Percentiles rank a stretch among this genome's conserved stretches.
These are phyloP conservation scores for Chrysochromulina parva DNA, from an alignment of 78 protist species.

Conservation along the genomic window DNA sequence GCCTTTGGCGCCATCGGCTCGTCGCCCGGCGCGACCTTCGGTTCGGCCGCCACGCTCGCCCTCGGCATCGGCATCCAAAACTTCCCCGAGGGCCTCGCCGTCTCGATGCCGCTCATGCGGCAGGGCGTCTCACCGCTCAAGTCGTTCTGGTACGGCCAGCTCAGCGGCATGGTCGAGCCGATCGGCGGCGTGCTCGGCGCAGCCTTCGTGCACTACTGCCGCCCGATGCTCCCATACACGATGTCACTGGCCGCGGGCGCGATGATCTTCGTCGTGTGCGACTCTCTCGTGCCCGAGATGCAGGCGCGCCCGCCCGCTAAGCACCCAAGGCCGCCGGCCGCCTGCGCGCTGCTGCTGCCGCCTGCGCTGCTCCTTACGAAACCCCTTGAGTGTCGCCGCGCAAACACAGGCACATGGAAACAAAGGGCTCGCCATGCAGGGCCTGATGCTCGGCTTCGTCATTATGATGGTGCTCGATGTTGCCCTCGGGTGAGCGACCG, in stretches of 20 bases:
- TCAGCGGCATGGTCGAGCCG: slow-evolving; percentile 56
- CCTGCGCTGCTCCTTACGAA: too few species aligned
- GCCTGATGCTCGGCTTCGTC: slow-evolving; percentile 46
- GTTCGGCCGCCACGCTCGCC: slow-evolving; percentile 34
- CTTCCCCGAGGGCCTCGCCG: slow-evolving; percentile 62
- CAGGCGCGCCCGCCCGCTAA: not conserved
- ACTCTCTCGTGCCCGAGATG: slow-evolving; percentile 48
- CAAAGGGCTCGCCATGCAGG: not conserved
- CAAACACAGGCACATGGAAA: not conserved
- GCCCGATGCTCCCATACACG: slow-evolving; percentile 46
- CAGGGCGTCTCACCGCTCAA: slow-evolving; percentile 33
- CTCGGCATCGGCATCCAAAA: slow-evolving; percentile 51
- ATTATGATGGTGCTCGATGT: slow-evolving; percentile 61
- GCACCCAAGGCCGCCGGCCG: too few species aligned
- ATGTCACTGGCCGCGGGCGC: slow-evolving; percentile 61
- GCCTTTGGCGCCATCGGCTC: slow-evolving; percentile 36
- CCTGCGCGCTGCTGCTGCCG: too few species aligned
- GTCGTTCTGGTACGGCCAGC: slow-evolving; percentile 35
- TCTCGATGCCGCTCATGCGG: slow-evolving; percentile 54
- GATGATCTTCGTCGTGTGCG: slow-evolving; percentile 54
- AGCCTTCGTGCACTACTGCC: not conserved
- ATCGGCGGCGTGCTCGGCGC: slow-evolving; percentile 55
- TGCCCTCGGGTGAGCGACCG: slow-evolving; percentile 38
- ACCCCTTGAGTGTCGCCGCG: too few species aligned
- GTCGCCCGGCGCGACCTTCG: not conserved